phyloP scores from a whole-genome alignment of 441 rosid genomes.

The Codiaeum variegatum region DNA sequence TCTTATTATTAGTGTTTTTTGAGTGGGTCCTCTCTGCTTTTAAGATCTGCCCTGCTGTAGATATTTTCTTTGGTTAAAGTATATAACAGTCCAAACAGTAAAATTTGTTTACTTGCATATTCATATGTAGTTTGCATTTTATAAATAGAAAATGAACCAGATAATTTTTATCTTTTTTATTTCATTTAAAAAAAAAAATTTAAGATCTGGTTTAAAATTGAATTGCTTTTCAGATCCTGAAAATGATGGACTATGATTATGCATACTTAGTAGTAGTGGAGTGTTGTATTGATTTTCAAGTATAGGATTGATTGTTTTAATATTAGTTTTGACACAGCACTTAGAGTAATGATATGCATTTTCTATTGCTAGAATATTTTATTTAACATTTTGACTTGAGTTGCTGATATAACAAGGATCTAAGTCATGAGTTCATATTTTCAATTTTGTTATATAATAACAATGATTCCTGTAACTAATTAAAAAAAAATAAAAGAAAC shows the following conservation, averaged over 20 bases:
- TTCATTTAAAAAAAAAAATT: too few species aligned
- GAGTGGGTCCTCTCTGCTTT: slow-evolving; percentile 7
- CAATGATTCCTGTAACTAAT: background rate
- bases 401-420: background rate
- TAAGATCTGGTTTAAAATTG: slow-evolving; percentile 4
- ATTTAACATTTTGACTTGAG: background rate
- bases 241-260: background rate
- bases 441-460: background rate
- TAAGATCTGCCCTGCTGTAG: slow-evolving; percentile 9
- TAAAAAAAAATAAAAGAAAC: background rate
- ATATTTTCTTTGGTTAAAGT: slow-evolving; percentile 1
- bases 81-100: too few species aligned
- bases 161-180: background rate
- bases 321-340: background rate
- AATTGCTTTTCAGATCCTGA: background rate
- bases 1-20: too few species aligned
- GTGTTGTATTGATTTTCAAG: background rate
- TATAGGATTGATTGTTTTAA: background rate
- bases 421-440: background rate
- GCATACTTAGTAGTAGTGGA: background rate
- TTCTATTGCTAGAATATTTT: background rate
- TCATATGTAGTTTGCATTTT: background rate
- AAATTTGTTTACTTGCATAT: background rate
- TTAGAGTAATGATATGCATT: background rate
- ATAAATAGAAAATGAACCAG: background rate